Evolutionary conservation across 108 stramenopile species (phyloP).

Genomic region (Skeletonema marinoi): DNA sequence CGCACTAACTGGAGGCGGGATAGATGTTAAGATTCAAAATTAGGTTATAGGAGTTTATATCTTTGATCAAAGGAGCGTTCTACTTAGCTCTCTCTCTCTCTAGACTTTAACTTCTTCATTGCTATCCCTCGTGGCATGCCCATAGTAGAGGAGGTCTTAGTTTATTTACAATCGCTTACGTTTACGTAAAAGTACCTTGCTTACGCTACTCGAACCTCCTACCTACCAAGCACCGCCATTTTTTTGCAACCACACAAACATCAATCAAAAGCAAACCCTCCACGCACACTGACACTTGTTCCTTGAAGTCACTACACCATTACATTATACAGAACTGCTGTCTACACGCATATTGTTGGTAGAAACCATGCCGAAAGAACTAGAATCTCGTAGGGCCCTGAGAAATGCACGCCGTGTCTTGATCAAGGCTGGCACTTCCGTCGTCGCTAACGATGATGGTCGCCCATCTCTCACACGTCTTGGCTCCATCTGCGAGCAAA

Average conservation of each 20-base stretch:
- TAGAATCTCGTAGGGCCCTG: conserved; percentile 54
- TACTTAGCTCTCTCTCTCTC: no score
- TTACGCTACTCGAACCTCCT: no score
- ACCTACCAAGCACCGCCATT: no score
- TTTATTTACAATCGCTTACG: no score
- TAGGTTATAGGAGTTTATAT: no score
- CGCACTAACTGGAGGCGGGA: no score
- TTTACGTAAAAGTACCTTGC: no score
- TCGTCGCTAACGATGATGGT: conserved; percentile 89
- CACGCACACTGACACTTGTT: neutral
- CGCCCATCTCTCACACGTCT: conserved; percentile 87
- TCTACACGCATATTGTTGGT: neutral
- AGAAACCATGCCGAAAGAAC: conserved; percentile 14
- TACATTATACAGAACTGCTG: neutral
- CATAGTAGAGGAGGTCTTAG: no score
- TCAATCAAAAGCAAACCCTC: neutral
- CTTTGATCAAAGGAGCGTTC: no score
- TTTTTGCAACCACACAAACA: neutral
- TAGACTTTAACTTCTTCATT: no score
- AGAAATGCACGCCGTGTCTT: conserved; percentile 76
- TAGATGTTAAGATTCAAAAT: no score
- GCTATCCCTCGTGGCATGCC: no score
- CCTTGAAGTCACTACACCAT: neutral
- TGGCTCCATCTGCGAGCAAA: conserved; percentile 89
- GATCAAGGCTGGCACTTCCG: conserved; percentile 90